Evolutionary conservation across 345 rosid species (phyloP).

Genomic region (Sonneratia alba): DNA sequence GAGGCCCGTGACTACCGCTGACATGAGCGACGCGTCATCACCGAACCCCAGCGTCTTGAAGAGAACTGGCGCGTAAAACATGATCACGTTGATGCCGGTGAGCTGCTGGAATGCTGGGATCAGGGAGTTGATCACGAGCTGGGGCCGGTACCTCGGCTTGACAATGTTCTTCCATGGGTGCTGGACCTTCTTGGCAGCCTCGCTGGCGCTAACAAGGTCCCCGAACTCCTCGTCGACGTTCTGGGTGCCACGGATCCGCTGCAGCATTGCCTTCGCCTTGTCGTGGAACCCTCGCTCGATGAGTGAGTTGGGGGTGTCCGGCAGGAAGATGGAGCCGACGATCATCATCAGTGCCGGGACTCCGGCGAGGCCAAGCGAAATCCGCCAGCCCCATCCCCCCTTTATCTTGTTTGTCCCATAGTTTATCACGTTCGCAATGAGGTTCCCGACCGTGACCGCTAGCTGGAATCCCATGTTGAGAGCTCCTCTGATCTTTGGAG

Average conservation of each 20-base stretch:
- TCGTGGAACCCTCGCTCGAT: slow-evolving; percentile 57
- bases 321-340: slow-evolving; percentile 51
- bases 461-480: slow-evolving; percentile 74
- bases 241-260: slow-evolving; percentile 41
- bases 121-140: slow-evolving; percentile 33
- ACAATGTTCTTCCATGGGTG: slow-evolving; percentile 64
- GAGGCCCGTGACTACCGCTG: slow-evolving; percentile 54
- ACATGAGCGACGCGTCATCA: slow-evolving; percentile 53
- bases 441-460: slow-evolving; percentile 62
- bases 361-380: slow-evolving; percentile 57
- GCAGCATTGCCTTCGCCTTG: slow-evolving; percentile 48
- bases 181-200: slow-evolving; percentile 44
- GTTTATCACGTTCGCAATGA: slow-evolving; percentile 57
- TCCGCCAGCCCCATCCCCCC: slow-evolving; percentile 67
- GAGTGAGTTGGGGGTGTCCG: slow-evolving; percentile 75
- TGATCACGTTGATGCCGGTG: slow-evolving; percentile 69
- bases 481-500: slow-evolving; percentile 60
- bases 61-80: slow-evolving; percentile 69
- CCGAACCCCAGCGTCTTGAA: slow-evolving; percentile 71
- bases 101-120: slow-evolving; percentile 71
- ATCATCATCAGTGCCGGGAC: slow-evolving; percentile 59
- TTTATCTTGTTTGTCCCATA: slow-evolving; percentile 41
- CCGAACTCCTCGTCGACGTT: slow-evolving; percentile 53
- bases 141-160: slow-evolving; percentile 50
- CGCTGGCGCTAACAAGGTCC: slow-evolving; percentile 49